A percentile compares a stretch with the other conserved stretches of the same genome.
phyloP scores from a whole-genome alignment of 768 basidiomycete genomes.

The Lanmaoa rubissima region DNA sequence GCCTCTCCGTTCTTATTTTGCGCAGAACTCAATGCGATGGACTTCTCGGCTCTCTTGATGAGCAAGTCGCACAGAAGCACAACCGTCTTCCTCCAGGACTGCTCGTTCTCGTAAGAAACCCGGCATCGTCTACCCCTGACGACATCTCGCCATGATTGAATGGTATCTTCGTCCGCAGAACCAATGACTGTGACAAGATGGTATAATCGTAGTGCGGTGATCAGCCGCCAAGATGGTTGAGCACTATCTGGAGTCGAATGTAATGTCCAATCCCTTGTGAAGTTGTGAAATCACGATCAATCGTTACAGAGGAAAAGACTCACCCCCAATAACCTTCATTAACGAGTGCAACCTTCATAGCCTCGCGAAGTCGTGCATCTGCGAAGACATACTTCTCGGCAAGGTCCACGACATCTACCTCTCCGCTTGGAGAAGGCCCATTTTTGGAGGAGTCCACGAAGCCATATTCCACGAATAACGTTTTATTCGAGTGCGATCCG shows the following conservation, averaged over 20 bases:
- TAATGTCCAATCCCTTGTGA: constrained; percentile 73
- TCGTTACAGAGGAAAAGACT: constrained; percentile 14
- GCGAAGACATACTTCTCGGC: constrained; percentile 50
- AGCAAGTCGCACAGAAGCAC: constrained; percentile 39
- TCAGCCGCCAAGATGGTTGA: constrained; percentile 78
- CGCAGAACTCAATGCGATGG: constrained; percentile 2
- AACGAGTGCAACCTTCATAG: constrained; percentile 54
- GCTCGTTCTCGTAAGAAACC: constrained; percentile 50
- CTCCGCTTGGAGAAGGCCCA: constrained; percentile 37
- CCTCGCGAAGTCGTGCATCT: constrained; percentile 38
- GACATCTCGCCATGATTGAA: constrained; percentile 55
- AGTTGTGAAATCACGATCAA: background rate
- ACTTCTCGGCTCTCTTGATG: constrained; percentile 32
- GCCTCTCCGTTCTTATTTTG: background rate
- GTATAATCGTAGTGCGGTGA: constrained; percentile 68
- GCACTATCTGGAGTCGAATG: constrained; percentile 58
- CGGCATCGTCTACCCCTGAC: constrained; percentile 42
- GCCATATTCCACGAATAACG: constrained; percentile 87
- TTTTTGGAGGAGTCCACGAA: constrained; percentile 55
- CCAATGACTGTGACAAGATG: constrained; percentile 41
- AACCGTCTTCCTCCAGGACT: constrained; percentile 44
- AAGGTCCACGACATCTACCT: constrained; percentile 61
- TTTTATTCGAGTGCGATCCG: constrained; percentile 74
- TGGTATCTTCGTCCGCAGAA: constrained; percentile 26
- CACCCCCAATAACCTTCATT: constrained; percentile 86